Base-by-base conservation (phyloP, 1,284 basidiomycete species). In the Spongispora temasekensis region DNA sequence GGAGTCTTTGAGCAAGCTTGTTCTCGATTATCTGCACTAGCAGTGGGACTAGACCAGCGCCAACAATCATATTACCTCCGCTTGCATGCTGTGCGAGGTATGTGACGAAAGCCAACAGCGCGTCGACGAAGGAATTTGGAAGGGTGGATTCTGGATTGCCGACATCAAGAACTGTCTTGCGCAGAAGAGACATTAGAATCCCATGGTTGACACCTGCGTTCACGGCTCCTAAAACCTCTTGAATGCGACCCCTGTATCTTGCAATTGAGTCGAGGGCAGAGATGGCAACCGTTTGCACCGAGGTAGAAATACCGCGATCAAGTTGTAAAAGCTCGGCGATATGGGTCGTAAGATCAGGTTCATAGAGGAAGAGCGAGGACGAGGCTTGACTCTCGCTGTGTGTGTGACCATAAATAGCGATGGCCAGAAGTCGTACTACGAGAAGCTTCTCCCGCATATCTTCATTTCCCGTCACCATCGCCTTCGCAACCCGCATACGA, bases 131-230 rank as follows among this genome's bases (percentile, higher is more conserved):
- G 2, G 94, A 86, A 64, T 91, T 86, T 4, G 91, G 87, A n/a
- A 91, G 75, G 34, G 78, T 83, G 27, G 86, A 89, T 42, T 87
- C 83, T 1, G 84, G 79, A 61, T 83, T 83, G 30, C 83, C 81
- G 28, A 94, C 85, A 63, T 94, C 91, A 25, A 82, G 73, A 15
- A 93, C 86, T 27, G 92, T 89, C 76, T 88, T 90, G 59, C 94
- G 87, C 62, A 98, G 80, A 51, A 95, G 79, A 25, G 90, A 88
- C 90, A 98, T 94, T 34, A 98, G 77, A 53, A 95, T 91, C 17
- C 97, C 97, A 72, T 99, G 97, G 70, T 95, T 98, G 62, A 98
- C 94, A 55, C 95, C 95, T 21, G 95, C 96, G 71, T 97, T 97
- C 54, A 98, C 86, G 1, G 96, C 89, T 17, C 90, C 90, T 48